These are phyloP conservation scores for Ottelia alismoides DNA, from an alignment of 106 monocot species.

Conservation along the genomic window DNA sequence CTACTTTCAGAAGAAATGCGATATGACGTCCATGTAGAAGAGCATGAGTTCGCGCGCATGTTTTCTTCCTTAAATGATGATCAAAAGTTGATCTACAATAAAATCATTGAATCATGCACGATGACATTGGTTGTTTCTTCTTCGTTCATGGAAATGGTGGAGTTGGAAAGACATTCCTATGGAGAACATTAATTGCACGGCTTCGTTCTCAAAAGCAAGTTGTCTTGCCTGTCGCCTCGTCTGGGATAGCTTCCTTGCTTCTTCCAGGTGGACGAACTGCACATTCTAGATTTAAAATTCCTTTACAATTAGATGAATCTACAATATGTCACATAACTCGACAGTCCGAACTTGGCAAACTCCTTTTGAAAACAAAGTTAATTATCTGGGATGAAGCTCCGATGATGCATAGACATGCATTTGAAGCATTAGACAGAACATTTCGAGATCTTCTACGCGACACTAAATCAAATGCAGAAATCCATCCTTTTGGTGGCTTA, in stretches of 20 bases:
- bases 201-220: conserved; percentile 2
- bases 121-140: neutral
- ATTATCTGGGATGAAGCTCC: conserved; percentile 9
- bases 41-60: neutral
- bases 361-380: neutral
- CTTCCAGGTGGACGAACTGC: conserved; percentile 16
- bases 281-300: conserved; percentile 17
- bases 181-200: conserved; percentile 2
- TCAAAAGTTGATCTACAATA: conserved; percentile 2
- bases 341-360: neutral
- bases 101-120: neutral
- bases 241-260: conserved; percentile 8
- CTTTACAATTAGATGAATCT: neutral
- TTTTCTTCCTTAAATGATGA: conserved; percentile 2
- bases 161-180: conserved; percentile 15
- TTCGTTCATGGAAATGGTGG: conserved; percentile 10
- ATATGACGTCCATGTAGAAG: neutral
- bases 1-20: conserved; percentile 1
- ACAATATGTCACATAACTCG: neutral
- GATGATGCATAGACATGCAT: conserved; percentile 3
- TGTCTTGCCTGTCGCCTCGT: conserved; percentile 13
- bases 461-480: neutral
- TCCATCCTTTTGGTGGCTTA: neutral
- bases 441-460: neutral
- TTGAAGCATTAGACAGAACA: conserved; percentile 5